These are phyloP conservation scores for Trichosporon sp. DNA, from an alignment of 1,284 basidiomycete species.

Conservation along the genomic window DNA sequence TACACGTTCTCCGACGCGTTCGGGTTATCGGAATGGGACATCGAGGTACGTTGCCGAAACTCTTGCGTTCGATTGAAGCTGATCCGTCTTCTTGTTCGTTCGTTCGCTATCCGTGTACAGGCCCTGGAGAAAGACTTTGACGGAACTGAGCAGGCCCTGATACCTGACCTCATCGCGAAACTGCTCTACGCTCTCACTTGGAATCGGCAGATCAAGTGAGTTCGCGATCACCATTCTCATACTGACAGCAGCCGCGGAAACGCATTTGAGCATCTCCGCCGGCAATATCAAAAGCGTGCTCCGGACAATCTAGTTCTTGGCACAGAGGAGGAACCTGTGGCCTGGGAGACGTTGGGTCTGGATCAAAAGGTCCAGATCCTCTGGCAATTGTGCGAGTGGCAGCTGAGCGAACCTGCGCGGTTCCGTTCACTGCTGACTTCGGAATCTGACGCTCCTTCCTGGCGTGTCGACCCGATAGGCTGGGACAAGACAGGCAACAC, in stretches of 20 bases:
- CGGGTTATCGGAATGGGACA: slow-evolving; percentile 46
- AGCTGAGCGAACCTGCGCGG: slow-evolving; percentile 53
- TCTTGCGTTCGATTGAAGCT: neutral
- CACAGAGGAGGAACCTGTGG: slow-evolving; percentile 40
- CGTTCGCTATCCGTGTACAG: slow-evolving; percentile 19
- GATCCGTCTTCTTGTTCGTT: neutral
- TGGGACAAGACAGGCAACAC: slow-evolving; percentile 55
- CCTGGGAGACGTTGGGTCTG: slow-evolving; percentile 52
- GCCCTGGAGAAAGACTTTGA: slow-evolving; percentile 53
- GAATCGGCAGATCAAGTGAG: slow-evolving; percentile 53
- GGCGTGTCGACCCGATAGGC: slow-evolving; percentile 56
- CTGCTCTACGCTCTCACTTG: slow-evolving; percentile 54
- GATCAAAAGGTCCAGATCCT: slow-evolving; percentile 52
- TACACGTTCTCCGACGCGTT: slow-evolving; percentile 48
- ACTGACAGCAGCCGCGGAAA: slow-evolving; percentile 38
- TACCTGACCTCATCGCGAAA: slow-evolving; percentile 51
- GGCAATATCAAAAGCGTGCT: slow-evolving; percentile 45
- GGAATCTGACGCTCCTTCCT: slow-evolving; percentile 52
- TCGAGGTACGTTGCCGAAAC: slow-evolving; percentile 39
- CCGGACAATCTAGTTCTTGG: slow-evolving; percentile 42
- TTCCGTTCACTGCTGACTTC: slow-evolving; percentile 53
- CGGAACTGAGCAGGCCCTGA: slow-evolving; percentile 46
- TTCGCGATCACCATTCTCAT: slow-evolving; percentile 4
- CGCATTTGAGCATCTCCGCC: slow-evolving; percentile 44
- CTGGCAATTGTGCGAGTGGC: slow-evolving; percentile 56